Evolutionary conservation across 1,284 basidiomycete genomes (phyloP).

Genomic region (Ustilago bromivora): DNA sequence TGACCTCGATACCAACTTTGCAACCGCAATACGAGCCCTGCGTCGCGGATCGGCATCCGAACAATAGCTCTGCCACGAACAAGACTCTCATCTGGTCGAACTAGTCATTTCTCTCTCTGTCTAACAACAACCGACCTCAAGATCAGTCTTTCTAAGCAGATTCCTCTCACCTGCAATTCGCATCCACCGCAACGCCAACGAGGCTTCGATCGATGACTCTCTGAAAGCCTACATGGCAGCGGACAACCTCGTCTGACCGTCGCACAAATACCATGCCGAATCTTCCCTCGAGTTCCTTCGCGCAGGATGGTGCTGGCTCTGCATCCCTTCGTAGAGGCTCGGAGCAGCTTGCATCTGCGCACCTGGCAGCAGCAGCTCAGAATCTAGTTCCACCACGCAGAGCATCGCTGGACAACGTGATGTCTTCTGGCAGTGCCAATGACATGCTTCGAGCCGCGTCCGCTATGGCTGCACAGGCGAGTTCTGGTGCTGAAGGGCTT

Average conservation of each 20-base stretch:
- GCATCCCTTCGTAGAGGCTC: slow-evolving; percentile 36
- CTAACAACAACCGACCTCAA: too few species aligned
- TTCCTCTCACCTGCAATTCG: too few species aligned
- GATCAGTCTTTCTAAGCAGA: too few species aligned
- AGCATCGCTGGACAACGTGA: slow-evolving; percentile 23
- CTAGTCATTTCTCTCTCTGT: too few species aligned
- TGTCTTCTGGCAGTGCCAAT: slow-evolving; percentile 36
- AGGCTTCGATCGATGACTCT: neutral
- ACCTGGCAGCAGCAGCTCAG: neutral
- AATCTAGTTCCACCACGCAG: slow-evolving; percentile 18
- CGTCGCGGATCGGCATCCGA: neutral
- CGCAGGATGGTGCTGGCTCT: slow-evolving; percentile 10
- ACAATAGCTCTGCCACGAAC: neutral
- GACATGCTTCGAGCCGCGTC: slow-evolving; percentile 57
- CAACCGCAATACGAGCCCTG: neutral
- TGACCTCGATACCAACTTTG: neutral
- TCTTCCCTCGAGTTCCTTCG: slow-evolving; percentile 30
- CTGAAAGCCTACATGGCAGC: too few species aligned
- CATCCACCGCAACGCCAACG: neutral
- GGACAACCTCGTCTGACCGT: neutral
- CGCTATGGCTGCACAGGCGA: slow-evolving; percentile 53
- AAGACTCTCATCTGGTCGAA: too few species aligned
- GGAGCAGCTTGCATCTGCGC: slow-evolving; percentile 22
- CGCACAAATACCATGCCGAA: slow-evolving; percentile 25
- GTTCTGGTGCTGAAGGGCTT: slow-evolving; percentile 49